Evolutionary conservation across 352 stramenopile species (phyloP).

Genomic region (Pythium volutum): DNA sequence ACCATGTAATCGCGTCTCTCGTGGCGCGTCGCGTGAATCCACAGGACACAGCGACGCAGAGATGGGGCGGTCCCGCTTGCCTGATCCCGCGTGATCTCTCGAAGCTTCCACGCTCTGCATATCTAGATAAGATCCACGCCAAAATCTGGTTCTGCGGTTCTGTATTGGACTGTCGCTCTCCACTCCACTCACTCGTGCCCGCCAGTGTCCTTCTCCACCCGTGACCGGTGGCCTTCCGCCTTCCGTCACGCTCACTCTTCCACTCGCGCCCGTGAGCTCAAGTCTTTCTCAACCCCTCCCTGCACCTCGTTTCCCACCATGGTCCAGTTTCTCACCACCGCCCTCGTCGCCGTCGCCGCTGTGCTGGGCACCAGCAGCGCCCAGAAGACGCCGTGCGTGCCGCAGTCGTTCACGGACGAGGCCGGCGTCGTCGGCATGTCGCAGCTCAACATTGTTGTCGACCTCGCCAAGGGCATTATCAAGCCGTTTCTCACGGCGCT

Average conservation of each 20-base stretch:
- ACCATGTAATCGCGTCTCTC: no score
- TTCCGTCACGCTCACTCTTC: conserved; percentile 8
- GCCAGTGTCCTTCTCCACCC: not conserved
- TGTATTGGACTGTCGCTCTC: no score
- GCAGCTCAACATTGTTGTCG: conserved; percentile 45
- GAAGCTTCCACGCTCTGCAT: no score
- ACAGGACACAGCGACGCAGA: no score
- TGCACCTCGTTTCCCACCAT: conserved; percentile 25
- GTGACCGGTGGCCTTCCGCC: not conserved
- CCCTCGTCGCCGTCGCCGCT: conserved; percentile 22
- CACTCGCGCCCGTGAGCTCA: conserved; percentile 16
- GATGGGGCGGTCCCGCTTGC: no score
- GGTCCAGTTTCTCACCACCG: conserved; percentile 38
- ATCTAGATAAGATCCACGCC: no score
- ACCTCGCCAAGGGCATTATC: conserved; percentile 32
- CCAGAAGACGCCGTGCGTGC: conserved; percentile 31
- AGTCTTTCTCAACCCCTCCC: conserved; percentile 1
- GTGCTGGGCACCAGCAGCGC: conserved; percentile 6
- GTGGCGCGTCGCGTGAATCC: no score
- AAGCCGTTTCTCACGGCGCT: conserved; percentile 24
- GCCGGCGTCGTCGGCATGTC: conserved; percentile 35
- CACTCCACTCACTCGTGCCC: not conserved
- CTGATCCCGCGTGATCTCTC: not conserved
- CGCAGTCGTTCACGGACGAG: conserved; percentile 42
- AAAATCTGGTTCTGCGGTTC: no score